Base-by-base conservation (phyloP, 2,329 filamentous ascomycete genomes). In the Sporothrix mexicana region DNA sequence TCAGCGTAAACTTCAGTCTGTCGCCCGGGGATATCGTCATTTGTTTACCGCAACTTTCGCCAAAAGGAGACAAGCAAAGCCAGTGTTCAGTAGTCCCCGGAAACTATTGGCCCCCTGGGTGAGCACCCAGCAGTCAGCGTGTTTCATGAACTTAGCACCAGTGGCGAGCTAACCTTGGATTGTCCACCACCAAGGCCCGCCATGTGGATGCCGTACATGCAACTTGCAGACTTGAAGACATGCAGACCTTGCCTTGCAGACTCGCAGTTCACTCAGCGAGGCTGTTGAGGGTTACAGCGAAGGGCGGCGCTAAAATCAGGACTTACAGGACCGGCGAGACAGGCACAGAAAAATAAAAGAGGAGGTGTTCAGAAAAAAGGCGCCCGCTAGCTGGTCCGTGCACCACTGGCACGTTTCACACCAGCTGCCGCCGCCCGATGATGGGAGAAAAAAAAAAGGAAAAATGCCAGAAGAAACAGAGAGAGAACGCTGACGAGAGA, bases 401-500 rank as follows among this genome's bases (percentile, higher is more conserved):
- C 72, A 49, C 30, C 69, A 15, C 62, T 73, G 66, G 69, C 70
- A 69, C 45, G 74, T 76, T 76, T 76, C 74, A 74, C 67, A 74
- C 75, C 72, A 74, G 74, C 70, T 70, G 62, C 43, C 62, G 62
- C 43, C 43, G 74, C 73, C 72, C 45, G 61, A 43, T n/a, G 61
- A 30, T n/a, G 8, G 17, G n/a, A 20, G 17, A 17, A 13, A 9
- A 20, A 12, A 25, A 25, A 47, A 49, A 49, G 49, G 43, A 23
- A 49, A 12, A 47, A 15, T 36, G 30, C 30, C 30, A 36, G 30
- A 36, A 36, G 30, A 36, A 36, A 36, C 30, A 3, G 30, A 6
- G 30, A 36, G 30, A 36, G 30, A 36, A 36, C 30, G 7, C 30
- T 36, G 30, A 36, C 4, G 30, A 36, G 30, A 36, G 30, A 36